These are phyloP conservation scores for Mrakia hoshinonis DNA, from an alignment of 768 basidiomycete species.

Conservation along the genomic window DNA sequence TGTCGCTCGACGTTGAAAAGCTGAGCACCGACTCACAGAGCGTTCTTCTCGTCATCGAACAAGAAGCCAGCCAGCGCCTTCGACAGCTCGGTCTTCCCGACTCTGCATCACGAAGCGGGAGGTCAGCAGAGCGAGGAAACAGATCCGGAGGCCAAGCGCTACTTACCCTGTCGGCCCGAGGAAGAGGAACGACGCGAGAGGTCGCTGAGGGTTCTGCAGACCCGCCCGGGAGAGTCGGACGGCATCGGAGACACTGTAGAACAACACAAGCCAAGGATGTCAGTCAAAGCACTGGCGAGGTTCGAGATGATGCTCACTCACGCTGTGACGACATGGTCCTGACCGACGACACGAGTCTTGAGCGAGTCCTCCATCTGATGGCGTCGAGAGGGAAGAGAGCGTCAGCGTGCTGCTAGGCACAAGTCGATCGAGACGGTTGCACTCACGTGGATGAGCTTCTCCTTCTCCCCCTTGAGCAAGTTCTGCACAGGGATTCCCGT, in stretches of 20 bases:
- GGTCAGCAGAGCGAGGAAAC: not conserved
- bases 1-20: not conserved
- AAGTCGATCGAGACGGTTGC: not conserved
- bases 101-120: constrained; percentile 36
- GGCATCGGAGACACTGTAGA: constrained; percentile 68
- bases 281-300: not conserved
- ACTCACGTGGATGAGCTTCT: constrained; percentile 77
- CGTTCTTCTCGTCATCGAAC: constrained; percentile 79
- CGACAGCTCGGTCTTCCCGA: constrained; percentile 71
- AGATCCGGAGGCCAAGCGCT: no score
- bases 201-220: constrained; percentile 74
- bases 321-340: constrained; percentile 75
- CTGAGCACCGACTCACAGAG: constrained; percentile 51
- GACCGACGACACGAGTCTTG: constrained; percentile 69
- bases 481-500: constrained; percentile 89
- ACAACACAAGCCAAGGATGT: no score
- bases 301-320: not conserved
- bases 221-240: constrained; percentile 89
- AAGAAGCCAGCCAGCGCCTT: constrained; percentile 82
- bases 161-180: constrained; percentile 81
- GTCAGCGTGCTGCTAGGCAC: not conserved
- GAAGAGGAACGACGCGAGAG: constrained; percentile 88
- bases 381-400: not conserved
- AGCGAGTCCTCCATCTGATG: constrained; percentile 82
- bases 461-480: constrained; percentile 76